Conservation (phyloP, 2,329 filamentous ascomycete species). For the Aspergillus sp. region DNA sequence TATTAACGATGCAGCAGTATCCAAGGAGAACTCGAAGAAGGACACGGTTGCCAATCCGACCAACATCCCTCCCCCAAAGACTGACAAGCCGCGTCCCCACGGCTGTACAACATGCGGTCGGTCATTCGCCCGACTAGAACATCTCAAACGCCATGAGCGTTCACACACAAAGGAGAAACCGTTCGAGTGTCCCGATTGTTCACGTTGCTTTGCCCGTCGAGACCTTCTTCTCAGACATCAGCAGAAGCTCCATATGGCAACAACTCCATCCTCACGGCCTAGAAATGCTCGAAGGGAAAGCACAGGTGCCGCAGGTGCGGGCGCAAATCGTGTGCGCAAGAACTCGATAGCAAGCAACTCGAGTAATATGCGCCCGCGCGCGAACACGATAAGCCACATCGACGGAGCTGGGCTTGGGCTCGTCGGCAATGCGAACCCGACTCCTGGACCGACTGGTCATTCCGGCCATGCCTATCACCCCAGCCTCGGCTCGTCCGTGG, state of each 20-base stretch:
- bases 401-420: constrained; percentile 75
- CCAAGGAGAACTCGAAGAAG: constrained; percentile 32
- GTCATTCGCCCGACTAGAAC: constrained; percentile 91
- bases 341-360: constrained; percentile 73
- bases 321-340: constrained; percentile 78
- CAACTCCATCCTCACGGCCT: constrained; percentile 81
- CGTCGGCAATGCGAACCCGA: constrained; percentile 31
- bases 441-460: constrained; percentile 18
- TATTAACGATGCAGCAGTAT: constrained; percentile 22
- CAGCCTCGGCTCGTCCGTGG: constrained; percentile 64
- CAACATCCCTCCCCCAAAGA: constrained; percentile 74
- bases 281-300: constrained; percentile 84
- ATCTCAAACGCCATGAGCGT: constrained; percentile 94
- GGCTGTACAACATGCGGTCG: constrained; percentile 87
- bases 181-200: constrained; percentile 93
- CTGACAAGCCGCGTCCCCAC: constrained; percentile 94
- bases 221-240: constrained; percentile 92
- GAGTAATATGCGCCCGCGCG: constrained; percentile 74
- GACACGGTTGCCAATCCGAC: constrained; percentile 27
- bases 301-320: constrained; percentile 67
- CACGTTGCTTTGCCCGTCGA: constrained; percentile 88
- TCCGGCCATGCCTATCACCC: constrained; percentile 67
- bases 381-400: constrained; percentile 95
- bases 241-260: constrained; percentile 95
- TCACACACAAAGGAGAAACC: constrained; percentile 99